phyloP scores from a whole-genome alignment of 2,329 filamentous ascomycete genomes.

The Colletotrichum trifolii region DNA sequence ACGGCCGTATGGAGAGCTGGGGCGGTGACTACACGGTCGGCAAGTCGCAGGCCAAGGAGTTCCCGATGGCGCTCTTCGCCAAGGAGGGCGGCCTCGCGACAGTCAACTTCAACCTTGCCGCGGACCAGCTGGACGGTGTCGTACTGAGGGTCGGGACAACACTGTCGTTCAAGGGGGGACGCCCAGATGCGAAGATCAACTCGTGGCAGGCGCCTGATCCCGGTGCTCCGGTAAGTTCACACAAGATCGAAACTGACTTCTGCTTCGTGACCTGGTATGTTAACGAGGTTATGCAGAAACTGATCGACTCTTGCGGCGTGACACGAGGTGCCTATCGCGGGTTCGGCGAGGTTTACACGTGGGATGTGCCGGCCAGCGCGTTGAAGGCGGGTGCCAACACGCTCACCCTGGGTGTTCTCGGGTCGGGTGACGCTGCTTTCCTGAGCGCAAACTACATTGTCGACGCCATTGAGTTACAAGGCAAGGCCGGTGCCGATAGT shows the following conservation, averaged over 20 bases:
- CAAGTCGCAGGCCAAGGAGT: conserved; percentile 55
- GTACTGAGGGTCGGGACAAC: conserved; percentile 68
- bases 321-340: conserved; percentile 69
- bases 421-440: conserved; percentile 58
- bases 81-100: conserved; percentile 57
- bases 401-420: conserved; percentile 63
- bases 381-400: conserved; percentile 64
- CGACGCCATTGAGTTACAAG: conserved; percentile 34
- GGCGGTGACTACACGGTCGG: conserved; percentile 63
- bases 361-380: conserved; percentile 60
- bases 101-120: conserved; percentile 61
- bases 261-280: conserved; percentile 43
- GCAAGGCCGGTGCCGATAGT: neutral
- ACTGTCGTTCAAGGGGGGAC: conserved; percentile 63
- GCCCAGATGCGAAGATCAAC: conserved; percentile 58
- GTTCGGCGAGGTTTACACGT: conserved; percentile 66
- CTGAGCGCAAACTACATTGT: conserved; percentile 57
- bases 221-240: conserved; percentile 49
- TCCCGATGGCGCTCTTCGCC: conserved; percentile 70
- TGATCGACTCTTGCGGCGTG: conserved; percentile 67
- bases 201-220: conserved; percentile 45
- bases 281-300: conserved; percentile 30
- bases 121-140: conserved; percentile 54
- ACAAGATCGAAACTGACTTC: neutral
- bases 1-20: conserved; percentile 65